phyloP scores from a whole-genome alignment of 345 rosid species.

The Hirschfeldia incana region DNA sequence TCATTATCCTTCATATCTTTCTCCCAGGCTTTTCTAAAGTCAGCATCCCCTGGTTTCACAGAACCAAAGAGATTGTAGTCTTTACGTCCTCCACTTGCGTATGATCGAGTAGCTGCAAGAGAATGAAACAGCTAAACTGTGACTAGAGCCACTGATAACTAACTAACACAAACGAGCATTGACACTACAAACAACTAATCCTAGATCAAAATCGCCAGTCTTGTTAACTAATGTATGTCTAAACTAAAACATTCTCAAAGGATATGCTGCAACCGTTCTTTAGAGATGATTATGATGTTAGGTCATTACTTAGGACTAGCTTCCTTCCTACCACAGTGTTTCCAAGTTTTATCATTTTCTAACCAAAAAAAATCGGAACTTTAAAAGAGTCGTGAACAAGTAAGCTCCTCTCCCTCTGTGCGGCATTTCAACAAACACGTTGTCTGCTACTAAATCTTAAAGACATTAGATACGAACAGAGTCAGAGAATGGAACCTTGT shows the following conservation, averaged over 20 bases:
- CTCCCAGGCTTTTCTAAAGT: conserved; percentile 72
- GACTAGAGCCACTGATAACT: neutral
- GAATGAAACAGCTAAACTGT: conserved; percentile 1
- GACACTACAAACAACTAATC: too few species aligned
- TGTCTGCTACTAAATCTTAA: neutral
- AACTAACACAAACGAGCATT: neutral
- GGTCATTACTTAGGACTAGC: neutral
- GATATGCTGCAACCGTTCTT: neutral
- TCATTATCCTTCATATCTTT: conserved; percentile 54
- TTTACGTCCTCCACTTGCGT: conserved; percentile 54
- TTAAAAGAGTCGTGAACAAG: neutral
- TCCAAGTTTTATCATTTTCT: neutral
- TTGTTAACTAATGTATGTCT: too few species aligned
- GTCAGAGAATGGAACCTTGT: conserved; percentile 9
- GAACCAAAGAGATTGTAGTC: conserved; percentile 76
- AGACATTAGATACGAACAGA: neutral
- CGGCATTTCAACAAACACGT: conserved; percentile 39
- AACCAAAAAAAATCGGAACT: neutral
- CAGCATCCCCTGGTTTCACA: conserved; percentile 56
- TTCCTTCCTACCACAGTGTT: neutral
- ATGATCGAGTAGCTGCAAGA: conserved; percentile 54
- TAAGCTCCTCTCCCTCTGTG: neutral
- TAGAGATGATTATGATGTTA: neutral
- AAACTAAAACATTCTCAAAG: too few species aligned
- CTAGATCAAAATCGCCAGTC: too few species aligned